Percentiles rank a stretch among this genome's conserved stretches.
These are phyloP conservation scores for Globisporangium abappressorium DNA, from an alignment of 352 stramenopile species.

Conservation along the genomic window DNA sequence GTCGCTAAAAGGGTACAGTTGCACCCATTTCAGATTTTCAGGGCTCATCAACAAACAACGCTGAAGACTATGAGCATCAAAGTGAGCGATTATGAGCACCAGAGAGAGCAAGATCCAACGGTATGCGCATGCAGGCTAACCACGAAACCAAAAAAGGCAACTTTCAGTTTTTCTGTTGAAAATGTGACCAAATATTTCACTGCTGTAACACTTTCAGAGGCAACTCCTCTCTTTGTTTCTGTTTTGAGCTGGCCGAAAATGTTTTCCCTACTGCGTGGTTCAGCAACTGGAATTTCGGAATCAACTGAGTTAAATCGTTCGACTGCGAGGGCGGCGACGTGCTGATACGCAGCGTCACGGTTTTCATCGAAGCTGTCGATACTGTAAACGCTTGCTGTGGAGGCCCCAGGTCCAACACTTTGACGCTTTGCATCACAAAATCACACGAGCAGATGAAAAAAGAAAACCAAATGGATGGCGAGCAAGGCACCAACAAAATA, in stretches of 20 bases:
- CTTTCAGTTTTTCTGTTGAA: background rate
- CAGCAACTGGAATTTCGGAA: no score
- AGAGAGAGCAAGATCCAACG: background rate
- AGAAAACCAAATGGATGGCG: background rate
- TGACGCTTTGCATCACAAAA: background rate
- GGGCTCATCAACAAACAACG: no score
- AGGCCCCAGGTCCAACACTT: background rate
- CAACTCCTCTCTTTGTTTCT: background rate
- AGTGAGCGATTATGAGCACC: background rate
- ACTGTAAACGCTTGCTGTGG: background rate
- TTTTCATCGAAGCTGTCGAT: background rate
- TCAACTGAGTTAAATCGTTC: background rate
- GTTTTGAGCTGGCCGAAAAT: no score
- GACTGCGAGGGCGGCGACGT: background rate
- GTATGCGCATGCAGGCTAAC: background rate
- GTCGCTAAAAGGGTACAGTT: no score
- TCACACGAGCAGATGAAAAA: background rate
- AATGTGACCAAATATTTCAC: background rate
- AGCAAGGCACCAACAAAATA: background rate
- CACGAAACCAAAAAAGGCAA: background rate
- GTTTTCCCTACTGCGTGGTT: no score
- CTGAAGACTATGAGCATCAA: no score
- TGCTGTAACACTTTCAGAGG: no score
- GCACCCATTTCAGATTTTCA: no score
- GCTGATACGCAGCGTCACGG: background rate